A percentile compares a stretch with the other conserved stretches of the same genome.
Evolutionary conservation across 495 filamentous ascomycete genomes (phyloP).

Genomic region (Elasticomyces elasticus): DNA sequence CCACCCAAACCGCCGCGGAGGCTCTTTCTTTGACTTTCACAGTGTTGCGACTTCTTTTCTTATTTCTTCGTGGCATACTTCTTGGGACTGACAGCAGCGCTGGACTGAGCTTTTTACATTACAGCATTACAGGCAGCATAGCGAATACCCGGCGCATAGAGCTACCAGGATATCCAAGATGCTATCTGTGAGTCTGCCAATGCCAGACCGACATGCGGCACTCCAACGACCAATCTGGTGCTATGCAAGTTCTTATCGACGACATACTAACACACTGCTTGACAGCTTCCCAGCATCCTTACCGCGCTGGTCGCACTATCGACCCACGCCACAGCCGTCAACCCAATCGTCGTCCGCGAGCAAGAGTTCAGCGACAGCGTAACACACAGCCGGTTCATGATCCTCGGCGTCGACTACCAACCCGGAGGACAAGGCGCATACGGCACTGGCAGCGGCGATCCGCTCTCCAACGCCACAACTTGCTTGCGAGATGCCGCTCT

Average conservation of each 20-base stretch:
- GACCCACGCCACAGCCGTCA: conserved; percentile 55
- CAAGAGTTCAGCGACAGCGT: conserved; percentile 74
- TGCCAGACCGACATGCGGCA: too few relatives aligned
- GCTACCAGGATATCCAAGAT: neutral
- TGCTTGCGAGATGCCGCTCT: conserved; percentile 88
- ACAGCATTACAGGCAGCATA: neutral
- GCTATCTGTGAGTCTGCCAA: neutral
- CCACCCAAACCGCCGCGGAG: too few relatives aligned
- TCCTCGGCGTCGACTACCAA: conserved; percentile 90
- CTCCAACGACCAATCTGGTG: too few relatives aligned
- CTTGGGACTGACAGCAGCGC: neutral
- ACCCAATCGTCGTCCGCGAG: conserved; percentile 60
- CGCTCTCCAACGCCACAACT: conserved; percentile 60
- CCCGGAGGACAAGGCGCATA: conserved; percentile 82
- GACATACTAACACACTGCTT: neutral
- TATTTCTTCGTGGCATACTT: too few relatives aligned
- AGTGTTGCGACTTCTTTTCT: too few relatives aligned
- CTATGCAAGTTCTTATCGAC: too few relatives aligned
- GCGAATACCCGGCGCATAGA: neutral
- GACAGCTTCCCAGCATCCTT: conserved; percentile 4
- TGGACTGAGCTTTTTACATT: neutral
- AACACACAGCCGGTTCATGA: conserved; percentile 71
- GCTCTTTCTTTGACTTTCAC: too few relatives aligned
- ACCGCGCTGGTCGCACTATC: conserved; percentile 23
- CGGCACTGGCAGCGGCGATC: conserved; percentile 52